Evolutionary conservation across 192 early-diverging fungal species (phyloP), one percentile per base, ranked within the genome.

Genomic region (Backusella macrospora): DNA sequence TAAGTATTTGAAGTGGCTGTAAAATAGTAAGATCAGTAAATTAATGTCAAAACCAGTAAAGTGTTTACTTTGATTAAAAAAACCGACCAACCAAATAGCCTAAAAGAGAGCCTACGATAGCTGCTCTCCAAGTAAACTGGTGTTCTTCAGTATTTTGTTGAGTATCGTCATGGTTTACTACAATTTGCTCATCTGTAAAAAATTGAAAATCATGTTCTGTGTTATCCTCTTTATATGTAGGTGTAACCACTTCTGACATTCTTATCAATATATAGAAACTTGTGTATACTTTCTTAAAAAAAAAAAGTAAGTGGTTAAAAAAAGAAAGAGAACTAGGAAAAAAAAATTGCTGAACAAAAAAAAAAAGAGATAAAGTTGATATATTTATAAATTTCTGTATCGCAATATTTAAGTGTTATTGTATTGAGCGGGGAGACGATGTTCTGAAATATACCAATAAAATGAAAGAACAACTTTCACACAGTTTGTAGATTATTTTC

Each of bases 1-100:
- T 92, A 92, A 47, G 89, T 76, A 82, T 92, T 92, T 44, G 88
- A 90, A 5, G 90, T 90, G 69, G 84, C 85, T 73, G 13, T 37
- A 44, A 62, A 15, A 43, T 14, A 16, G 42, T 12, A 62, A 14
- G 23, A 23, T 38, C 34, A 47, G 65, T 68, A 72, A 68, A 71
- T 26, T 42, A 64, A 14, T 6, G 8, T 37, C 16, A 15, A 39
- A 2, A 40, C 15, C 26, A 38, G 34, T 6, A n/a, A 16, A 7
- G 15, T 18, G n/a, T 13, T 16, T 55, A 72, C 21, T 48, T 68
- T 2, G 45, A 5, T 55, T 37, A 40, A 55, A n/a, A 52, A 4
- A 12, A 44, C 26, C 70, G 73, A 62, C 71, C 72, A 64, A 92
- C 86, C 45, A 92, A 77, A 74, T 81, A 84, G 55, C 90, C 90